A percentile compares a stretch with the other conserved stretches of the same genome.
Conservation (phyloP, 1,284 basidiomycete genomes). For the Somion occarium region DNA sequence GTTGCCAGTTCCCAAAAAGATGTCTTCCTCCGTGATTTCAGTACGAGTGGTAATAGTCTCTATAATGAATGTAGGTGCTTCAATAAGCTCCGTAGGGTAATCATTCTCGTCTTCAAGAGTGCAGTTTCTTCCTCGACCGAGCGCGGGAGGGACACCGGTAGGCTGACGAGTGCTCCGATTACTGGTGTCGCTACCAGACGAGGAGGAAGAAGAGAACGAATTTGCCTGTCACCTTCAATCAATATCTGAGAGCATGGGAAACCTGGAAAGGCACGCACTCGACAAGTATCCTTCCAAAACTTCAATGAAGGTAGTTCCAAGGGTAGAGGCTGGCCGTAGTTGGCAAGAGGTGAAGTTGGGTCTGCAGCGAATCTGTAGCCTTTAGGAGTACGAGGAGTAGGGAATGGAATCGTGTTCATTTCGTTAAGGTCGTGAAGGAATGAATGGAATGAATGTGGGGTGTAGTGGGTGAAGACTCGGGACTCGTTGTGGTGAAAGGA, state of each 20-base stretch:
- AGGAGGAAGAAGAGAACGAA: neutral
- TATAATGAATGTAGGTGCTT: neutral
- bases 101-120: neutral
- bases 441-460: neutral
- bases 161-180: neutral
- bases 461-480: neutral
- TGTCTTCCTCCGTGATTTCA: neutral
- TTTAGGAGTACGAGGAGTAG: slow-evolving; percentile 11
- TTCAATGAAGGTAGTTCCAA: slow-evolving; percentile 8
- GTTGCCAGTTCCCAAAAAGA: neutral
- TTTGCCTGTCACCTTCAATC: neutral
- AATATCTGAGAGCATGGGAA: neutral
- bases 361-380: slow-evolving; percentile 7
- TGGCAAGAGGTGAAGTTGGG: slow-evolving; percentile 10
- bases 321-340: slow-evolving; percentile 6
- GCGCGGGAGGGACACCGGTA: neutral
- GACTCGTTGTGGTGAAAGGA: neutral
- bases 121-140: neutral
- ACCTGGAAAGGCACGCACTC: slow-evolving; percentile 2
- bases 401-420: slow-evolving; percentile 11
- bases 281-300: slow-evolving; percentile 12
- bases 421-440: neutral
- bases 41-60: no score
- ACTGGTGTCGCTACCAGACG: neutral
- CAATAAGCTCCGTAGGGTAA: neutral